phyloP scores from a whole-genome alignment of 306 rosid genomes.

The Delonix regia region DNA sequence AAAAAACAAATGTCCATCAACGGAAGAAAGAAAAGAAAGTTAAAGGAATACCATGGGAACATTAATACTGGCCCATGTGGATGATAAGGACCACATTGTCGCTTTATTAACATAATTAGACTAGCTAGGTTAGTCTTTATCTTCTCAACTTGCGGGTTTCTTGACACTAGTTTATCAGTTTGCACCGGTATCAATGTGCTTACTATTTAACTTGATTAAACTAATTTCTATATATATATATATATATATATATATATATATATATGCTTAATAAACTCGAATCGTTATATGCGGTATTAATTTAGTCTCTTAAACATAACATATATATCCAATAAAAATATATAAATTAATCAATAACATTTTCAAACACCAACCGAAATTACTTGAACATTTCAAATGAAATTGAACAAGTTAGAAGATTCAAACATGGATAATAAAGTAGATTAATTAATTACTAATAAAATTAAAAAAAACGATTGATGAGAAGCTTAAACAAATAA shows the following conservation, averaged over 20 bases:
- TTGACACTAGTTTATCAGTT: constrained; percentile 4
- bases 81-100: constrained; percentile 49
- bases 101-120: constrained; percentile 41
- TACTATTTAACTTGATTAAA: not conserved
- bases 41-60: constrained; percentile 30
- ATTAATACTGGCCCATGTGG: constrained; percentile 52
- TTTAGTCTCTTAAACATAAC: not conserved
- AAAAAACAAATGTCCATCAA: constrained; percentile 25
- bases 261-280: not conserved
- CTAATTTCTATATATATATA: not conserved
- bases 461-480: not conserved
- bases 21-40: constrained; percentile 26
- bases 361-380: not conserved
- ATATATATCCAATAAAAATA: not conserved
- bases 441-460: not conserved
- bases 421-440: not conserved
- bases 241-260: no score
- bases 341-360: not conserved
- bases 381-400: not conserved
- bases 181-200: constrained; percentile 22
- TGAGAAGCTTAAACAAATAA: not conserved
- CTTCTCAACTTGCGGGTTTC: constrained; percentile 37
- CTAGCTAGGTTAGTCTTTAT: constrained; percentile 18
- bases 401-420: not conserved
- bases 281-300: not conserved